These are phyloP conservation scores for Pseudopediastrum boryanum DNA, from an alignment of 139 green algal genomes.

Conservation along the genomic window DNA sequence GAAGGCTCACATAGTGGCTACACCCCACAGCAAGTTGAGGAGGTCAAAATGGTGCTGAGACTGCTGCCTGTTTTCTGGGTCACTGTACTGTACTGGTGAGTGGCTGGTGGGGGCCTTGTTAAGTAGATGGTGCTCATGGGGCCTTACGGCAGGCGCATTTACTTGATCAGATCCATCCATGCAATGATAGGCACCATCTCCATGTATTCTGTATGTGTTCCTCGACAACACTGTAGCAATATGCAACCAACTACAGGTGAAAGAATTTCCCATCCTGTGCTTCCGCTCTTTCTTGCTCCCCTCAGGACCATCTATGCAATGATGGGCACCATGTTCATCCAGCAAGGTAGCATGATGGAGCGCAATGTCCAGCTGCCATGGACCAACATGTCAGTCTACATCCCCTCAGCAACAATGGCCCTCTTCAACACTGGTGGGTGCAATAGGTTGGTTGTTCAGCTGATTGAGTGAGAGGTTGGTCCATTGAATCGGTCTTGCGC, in stretches of 20 bases:
- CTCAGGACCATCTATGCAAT: constrained; percentile 87
- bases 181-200: constrained; percentile 92
- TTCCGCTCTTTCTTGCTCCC: neutral
- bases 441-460: no score
- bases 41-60: constrained; percentile 92
- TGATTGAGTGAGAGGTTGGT: no score
- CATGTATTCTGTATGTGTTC: no score
- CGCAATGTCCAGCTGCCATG: constrained; percentile 36
- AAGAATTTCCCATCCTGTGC: no score
- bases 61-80: constrained; percentile 91
- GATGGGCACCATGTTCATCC: constrained; percentile 92
- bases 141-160: no score
- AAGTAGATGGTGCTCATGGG: no score
- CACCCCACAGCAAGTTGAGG: constrained; percentile 79
- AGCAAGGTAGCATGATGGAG: constrained; percentile 87
- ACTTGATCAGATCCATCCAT: constrained; percentile 90
- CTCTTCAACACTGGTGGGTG: constrained; percentile 92
- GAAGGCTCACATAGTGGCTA: constrained; percentile 46
- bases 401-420: constrained; percentile 85
- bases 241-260: neutral
- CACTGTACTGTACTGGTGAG: constrained; percentile 88
- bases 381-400: constrained; percentile 40
- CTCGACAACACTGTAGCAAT: neutral
- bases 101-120: neutral
- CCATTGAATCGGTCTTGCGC: no score